Percentiles rank a stretch among this genome's conserved stretches.
These are phyloP conservation scores for Phylloporus rhodoxanthus DNA, from an alignment of 768 basidiomycete genomes.

Conservation along the genomic window DNA sequence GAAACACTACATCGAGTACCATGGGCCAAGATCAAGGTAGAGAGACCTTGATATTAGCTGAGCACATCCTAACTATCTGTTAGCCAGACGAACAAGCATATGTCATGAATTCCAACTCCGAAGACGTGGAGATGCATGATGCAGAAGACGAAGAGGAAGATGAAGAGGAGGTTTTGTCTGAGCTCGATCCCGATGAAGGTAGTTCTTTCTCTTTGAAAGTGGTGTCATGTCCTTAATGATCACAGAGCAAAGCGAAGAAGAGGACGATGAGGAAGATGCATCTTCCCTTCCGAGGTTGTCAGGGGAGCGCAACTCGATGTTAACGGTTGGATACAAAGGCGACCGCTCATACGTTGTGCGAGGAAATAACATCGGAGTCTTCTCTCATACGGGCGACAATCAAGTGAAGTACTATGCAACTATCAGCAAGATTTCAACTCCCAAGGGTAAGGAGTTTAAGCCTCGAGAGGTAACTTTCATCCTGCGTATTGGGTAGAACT, in stretches of 20 bases:
- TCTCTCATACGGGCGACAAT: slow-evolving; percentile 63
- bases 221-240: slow-evolving; percentile 23
- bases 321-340: slow-evolving; percentile 92
- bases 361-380: slow-evolving; percentile 88
- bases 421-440: slow-evolving; percentile 75
- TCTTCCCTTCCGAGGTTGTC: slow-evolving; percentile 35
- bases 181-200: slow-evolving; percentile 64
- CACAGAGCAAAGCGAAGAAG: slow-evolving; percentile 38
- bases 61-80: neutral
- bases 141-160: slow-evolving; percentile 69
- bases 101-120: slow-evolving; percentile 63
- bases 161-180: slow-evolving; percentile 69
- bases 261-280: slow-evolving; percentile 35
- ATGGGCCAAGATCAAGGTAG: slow-evolving; percentile 79
- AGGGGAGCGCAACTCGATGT: slow-evolving; percentile 76
- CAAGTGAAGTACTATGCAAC: slow-evolving; percentile 82
- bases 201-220: slow-evolving; percentile 8
- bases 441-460: slow-evolving; percentile 77
- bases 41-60: slow-evolving; percentile 7
- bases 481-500: neutral
- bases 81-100: slow-evolving; percentile 86
- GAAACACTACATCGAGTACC: slow-evolving; percentile 66
- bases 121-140: slow-evolving; percentile 88
- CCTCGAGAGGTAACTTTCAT: slow-evolving; percentile 66
- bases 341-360: slow-evolving; percentile 92